phyloP scores from a whole-genome alignment of 768 basidiomycete genomes.

The Mycena pura region DNA sequence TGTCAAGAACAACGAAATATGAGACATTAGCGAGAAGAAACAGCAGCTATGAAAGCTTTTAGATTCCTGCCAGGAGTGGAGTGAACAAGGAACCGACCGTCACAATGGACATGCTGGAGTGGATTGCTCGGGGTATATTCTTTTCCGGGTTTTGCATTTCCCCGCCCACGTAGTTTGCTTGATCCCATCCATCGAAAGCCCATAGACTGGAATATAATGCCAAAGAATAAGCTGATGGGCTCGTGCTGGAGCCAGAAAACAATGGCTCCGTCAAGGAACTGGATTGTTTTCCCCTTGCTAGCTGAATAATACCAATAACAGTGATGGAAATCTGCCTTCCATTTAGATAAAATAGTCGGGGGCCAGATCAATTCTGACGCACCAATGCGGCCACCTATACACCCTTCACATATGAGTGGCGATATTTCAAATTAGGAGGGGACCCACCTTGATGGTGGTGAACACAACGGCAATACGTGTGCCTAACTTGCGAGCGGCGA shows the following conservation, averaged over 20 bases:
- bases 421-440: conserved; percentile 4
- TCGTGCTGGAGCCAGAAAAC: conserved; percentile 75
- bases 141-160: conserved; percentile 84
- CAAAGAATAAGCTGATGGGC: conserved; percentile 88
- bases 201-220: conserved; percentile 94
- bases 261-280: conserved; percentile 69
- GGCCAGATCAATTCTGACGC: conserved; percentile 34
- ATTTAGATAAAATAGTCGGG: conserved; percentile 22
- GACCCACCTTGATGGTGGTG: conserved; percentile 79
- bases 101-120: conserved; percentile 87
- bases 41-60: conserved; percentile 53
- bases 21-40: conserved; percentile 86
- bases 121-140: conserved; percentile 89
- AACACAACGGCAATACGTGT: conserved; percentile 86
- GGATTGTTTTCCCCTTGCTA: conserved; percentile 74
- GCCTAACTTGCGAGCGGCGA: conserved; percentile 78
- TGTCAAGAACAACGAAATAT: conserved; percentile 93
- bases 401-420: conserved; percentile 7
- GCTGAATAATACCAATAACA: conserved; percentile 78
- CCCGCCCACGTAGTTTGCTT: conserved; percentile 89
- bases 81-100: conserved; percentile 52
- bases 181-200: conserved; percentile 98
- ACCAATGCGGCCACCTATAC: conserved; percentile 72
- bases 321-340: conserved; percentile 67
- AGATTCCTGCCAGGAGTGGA: conserved; percentile 5